Evolutionary conservation across 768 basidiomycete genomes (phyloP).

Genomic region (Boletus pseudo-olivaceus): DNA sequence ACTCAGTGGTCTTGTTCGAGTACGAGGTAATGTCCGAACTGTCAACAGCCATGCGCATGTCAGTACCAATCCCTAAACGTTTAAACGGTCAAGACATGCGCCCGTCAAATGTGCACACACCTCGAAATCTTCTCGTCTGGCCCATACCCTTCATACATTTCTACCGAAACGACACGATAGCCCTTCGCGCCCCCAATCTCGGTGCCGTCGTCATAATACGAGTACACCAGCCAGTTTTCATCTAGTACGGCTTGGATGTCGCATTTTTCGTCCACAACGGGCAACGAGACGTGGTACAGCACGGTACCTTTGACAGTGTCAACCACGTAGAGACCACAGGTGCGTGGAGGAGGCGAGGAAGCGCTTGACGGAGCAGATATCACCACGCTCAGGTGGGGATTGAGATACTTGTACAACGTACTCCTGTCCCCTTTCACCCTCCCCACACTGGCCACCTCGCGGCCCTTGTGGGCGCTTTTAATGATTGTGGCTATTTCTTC

Average conservation of each 20-base stretch:
- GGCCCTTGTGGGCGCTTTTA: slow-evolving; percentile 36
- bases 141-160: slow-evolving; percentile 78
- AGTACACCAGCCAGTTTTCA: slow-evolving; percentile 94
- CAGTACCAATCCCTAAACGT: not conserved
- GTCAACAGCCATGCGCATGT: not conserved
- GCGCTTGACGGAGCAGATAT: slow-evolving; percentile 43
- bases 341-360: slow-evolving; percentile 14
- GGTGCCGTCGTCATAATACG: slow-evolving; percentile 67
- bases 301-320: slow-evolving; percentile 76
- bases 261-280: slow-evolving; percentile 44
- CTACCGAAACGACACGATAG: slow-evolving; percentile 73
- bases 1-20: slow-evolving; percentile 48
- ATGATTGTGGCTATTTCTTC: slow-evolving; percentile 59
- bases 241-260: slow-evolving; percentile 65
- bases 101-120: slow-evolving; percentile 39
- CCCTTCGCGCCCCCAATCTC: slow-evolving; percentile 55
- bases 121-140: slow-evolving; percentile 70
- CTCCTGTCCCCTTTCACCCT: slow-evolving; percentile 83
- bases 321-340: slow-evolving; percentile 72
- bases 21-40: slow-evolving; percentile 56
- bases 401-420: slow-evolving; percentile 93
- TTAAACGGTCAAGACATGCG: slow-evolving; percentile 16
- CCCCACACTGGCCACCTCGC: slow-evolving; percentile 72
- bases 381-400: slow-evolving; percentile 70
- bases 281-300: slow-evolving; percentile 62